Conservation (phyloP, 192 early-diverging fungal species). For the Coemansia sp. region DNA sequence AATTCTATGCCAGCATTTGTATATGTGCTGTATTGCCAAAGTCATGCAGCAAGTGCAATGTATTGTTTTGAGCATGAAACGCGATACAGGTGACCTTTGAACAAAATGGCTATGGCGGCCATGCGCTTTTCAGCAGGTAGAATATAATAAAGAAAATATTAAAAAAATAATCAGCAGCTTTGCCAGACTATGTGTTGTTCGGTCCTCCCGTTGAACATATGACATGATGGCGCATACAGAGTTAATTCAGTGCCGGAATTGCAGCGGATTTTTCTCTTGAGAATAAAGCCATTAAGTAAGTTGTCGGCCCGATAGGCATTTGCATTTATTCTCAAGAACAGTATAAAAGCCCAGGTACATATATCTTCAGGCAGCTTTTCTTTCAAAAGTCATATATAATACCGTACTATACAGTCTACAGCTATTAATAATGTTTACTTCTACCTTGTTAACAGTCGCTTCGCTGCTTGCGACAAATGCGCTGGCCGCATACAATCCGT, state of each 20-base stretch:
- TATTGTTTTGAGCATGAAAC: slow-evolving; percentile 4
- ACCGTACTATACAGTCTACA: not conserved
- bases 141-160: not conserved
- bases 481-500: slow-evolving; percentile 23
- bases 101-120: not conserved
- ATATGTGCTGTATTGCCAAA: not conserved
- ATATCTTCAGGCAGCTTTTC: not conserved
- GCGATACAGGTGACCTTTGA: not conserved
- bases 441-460: not conserved
- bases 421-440: not conserved
- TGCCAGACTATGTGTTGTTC: not conserved
- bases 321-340: not conserved
- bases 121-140: slow-evolving; percentile 1
- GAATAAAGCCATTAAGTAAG: not conserved
- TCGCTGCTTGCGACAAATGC: not conserved
- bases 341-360: not conserved
- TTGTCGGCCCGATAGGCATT: not conserved
- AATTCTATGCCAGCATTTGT: not conserved
- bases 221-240: not conserved
- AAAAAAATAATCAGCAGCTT: slow-evolving; percentile 1
- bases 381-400: not conserved
- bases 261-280: not conserved
- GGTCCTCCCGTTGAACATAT: not conserved
- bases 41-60: not conserved
- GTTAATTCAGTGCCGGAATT: not conserved